Evolutionary conservation across 2,329 filamentous ascomycete genomes (phyloP).

Genomic region (Beauveria caledonica): DNA sequence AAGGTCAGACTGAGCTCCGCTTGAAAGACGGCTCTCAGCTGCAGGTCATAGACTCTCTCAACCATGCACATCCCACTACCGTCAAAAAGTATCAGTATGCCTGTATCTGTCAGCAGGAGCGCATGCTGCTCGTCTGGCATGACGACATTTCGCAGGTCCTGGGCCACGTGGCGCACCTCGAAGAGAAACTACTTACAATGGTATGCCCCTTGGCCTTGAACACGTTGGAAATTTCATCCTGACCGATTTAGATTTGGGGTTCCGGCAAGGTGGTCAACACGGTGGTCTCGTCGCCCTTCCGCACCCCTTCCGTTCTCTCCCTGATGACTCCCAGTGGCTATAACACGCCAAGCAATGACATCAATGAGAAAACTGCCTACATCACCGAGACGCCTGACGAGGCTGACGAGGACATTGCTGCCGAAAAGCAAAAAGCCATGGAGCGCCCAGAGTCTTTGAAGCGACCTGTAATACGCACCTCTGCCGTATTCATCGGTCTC

Average conservation of each 20-base stretch:
- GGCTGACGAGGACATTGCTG: conserved; percentile 12
- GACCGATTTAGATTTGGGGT: conserved; percentile 11
- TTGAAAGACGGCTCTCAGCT: conserved; percentile 34
- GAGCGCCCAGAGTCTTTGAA: conserved; percentile 31
- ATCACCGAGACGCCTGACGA: conserved; percentile 13
- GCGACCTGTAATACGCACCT: conserved; percentile 29
- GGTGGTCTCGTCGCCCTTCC: background rate
- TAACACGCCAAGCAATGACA: background rate
- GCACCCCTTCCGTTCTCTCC: background rate
- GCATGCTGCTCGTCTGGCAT: conserved; percentile 35
- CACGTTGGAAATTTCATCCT: conserved; percentile 13
- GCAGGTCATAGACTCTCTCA: conserved; percentile 36
- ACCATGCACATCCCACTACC: conserved; percentile 27
- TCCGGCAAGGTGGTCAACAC: background rate
- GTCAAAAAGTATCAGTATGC: conserved; percentile 36
- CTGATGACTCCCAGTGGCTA: conserved; percentile 1
- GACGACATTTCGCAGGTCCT: conserved; percentile 33
- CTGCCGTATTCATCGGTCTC: conserved; percentile 30
- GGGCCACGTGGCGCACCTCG: conserved; percentile 26
- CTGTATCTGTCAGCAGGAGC: conserved; percentile 33
- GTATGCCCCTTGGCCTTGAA: conserved; percentile 20
- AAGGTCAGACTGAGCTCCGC: conserved; percentile 33
- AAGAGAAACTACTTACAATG: conserved; percentile 25
- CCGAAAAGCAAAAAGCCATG: conserved; percentile 17
- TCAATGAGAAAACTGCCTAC: conserved; percentile 14